Base-by-base conservation (phyloP, 2,329 filamentous ascomycete species). In the Trichoderma lentiforme region DNA sequence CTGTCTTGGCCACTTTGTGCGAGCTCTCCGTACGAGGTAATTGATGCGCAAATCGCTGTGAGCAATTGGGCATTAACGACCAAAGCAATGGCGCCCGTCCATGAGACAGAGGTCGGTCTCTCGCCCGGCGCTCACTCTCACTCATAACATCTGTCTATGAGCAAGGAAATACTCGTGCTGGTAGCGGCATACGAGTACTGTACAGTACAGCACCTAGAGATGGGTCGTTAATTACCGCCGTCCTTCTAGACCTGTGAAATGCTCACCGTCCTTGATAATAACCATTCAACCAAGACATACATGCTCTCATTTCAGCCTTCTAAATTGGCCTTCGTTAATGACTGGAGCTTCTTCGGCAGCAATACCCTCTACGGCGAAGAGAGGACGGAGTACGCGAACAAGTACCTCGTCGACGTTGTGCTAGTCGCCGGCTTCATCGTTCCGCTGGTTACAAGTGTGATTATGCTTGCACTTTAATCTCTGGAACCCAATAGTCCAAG, bases 381-480 rank as follows among this genome's bases (percentile, higher is more conserved):
- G 56, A 26, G 53, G 18, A 70, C 66, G 66, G 66, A 70, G 66
- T 62, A 62, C 66, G 57, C 66, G 66, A 62, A n/a, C 24, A 32
- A 61, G 39, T 36, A 32, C 39, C 39, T 30, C 43, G 43, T 69
- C 66, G 56, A 26, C 66, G 24, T 5, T 61, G 56, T 60, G 56
- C 56, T 69, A 34, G 56, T 51, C 36, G 36, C 66, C 56, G 66
- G 66, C 66, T 69, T 69, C 66, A 51, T 69, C 56, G 56, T 51
- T 61, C 66, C 66, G 66, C 43, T 51, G 66, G 66, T 32, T 47
- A 47, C 36, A 61, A 18, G 56, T 51, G 43, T 51, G 57, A 53
- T 57, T n/a, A 68, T 60, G 65, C 65, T 53, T 62, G 66, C 66
- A 58, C 28, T 70, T 34, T 58, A 62, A 61, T 62, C 57, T 69